Conservation (phyloP, 2,329 filamentous ascomycete genomes). For the Cladosporium oxysporum region DNA sequence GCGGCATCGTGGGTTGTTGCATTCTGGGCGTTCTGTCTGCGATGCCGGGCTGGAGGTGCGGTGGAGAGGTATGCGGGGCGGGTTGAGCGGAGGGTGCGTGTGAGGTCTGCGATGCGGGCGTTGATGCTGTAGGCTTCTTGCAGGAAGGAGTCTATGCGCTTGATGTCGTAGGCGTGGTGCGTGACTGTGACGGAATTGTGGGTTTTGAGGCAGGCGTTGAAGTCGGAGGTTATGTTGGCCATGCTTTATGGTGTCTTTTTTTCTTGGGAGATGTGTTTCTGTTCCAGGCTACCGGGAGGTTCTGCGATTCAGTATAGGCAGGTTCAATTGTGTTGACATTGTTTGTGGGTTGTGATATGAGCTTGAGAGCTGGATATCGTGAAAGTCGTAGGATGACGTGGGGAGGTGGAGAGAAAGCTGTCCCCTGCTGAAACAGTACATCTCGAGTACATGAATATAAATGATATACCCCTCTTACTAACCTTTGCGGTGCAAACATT, state of each 20-base stretch:
- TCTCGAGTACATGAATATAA: too few species aligned
- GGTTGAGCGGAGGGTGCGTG: conserved; percentile 76
- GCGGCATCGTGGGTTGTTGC: conserved; percentile 25
- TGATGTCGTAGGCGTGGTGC: conserved; percentile 36
- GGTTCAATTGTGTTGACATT: background rate
- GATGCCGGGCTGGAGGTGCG: conserved; percentile 57
- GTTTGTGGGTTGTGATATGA: background rate
- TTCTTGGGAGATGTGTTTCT: background rate
- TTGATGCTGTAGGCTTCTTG: conserved; percentile 95
- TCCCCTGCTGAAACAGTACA: background rate
- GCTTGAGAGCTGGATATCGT: background rate
- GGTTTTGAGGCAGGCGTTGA: conserved; percentile 63
- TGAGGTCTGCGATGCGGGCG: conserved; percentile 77
- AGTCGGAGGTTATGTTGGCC: conserved; percentile 65
- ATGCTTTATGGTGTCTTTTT: conserved; percentile 23
- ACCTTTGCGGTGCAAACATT: too few species aligned
- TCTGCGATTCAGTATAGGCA: background rate
- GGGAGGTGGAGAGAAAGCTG: background rate
- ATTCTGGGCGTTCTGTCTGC: conserved; percentile 37
- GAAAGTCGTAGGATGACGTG: background rate
- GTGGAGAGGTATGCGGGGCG: conserved; percentile 90
- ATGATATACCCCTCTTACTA: too few species aligned
- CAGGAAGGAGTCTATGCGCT: conserved; percentile 75
- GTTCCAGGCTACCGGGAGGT: background rate
- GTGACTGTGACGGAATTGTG: conserved; percentile 26